Evolutionary conservation across 257 asterid genomes (phyloP).

Genomic region (Solanum pinnatisectum): DNA sequence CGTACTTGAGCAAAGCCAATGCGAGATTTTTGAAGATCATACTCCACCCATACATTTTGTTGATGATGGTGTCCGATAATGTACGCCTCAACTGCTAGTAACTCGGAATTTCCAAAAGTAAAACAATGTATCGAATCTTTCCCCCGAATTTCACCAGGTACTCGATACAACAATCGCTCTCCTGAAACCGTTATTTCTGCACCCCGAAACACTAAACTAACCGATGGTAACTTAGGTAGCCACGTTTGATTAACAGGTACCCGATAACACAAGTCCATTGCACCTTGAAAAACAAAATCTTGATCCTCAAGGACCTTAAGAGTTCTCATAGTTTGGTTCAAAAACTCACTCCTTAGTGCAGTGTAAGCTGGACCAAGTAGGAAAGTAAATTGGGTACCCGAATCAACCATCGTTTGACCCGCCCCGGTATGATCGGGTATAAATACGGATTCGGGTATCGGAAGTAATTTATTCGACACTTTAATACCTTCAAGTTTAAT

Average conservation of each 20-base stretch:
- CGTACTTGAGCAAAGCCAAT: slow-evolving; percentile 62
- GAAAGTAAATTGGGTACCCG: slow-evolving; percentile 93
- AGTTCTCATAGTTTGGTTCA: slow-evolving; percentile 25
- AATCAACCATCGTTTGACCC: slow-evolving; percentile 96
- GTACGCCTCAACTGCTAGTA: slow-evolving; percentile 52
- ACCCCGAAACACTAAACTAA: slow-evolving; percentile 56
- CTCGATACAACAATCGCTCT: slow-evolving; percentile 44
- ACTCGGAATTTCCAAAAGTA: slow-evolving; percentile 78
- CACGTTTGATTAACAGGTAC: slow-evolving; percentile 21
- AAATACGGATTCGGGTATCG: slow-evolving; percentile 52
- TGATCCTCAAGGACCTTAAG: slow-evolving; percentile 66
- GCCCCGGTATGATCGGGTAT: slow-evolving; percentile 94
- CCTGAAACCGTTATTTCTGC: slow-evolving; percentile 53
- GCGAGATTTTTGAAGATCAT: slow-evolving; percentile 57
- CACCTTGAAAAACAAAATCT: slow-evolving; percentile 71
- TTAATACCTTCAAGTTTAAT: slow-evolving; percentile 77
- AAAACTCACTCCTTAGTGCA: slow-evolving; percentile 44
- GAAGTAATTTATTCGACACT: slow-evolving; percentile 41
- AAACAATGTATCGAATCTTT: slow-evolving; percentile 59
- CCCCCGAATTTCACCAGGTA: slow-evolving; percentile 46
- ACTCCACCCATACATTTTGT: slow-evolving; percentile 78
- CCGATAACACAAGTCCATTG: slow-evolving; percentile 67
- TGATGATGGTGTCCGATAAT: slow-evolving; percentile 84
- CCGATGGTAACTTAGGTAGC: slow-evolving; percentile 51
- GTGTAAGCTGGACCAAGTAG: slow-evolving; percentile 75